Conservation (phyloP, 129 eudicot genomes). For the Tagetes erecta region DNA sequence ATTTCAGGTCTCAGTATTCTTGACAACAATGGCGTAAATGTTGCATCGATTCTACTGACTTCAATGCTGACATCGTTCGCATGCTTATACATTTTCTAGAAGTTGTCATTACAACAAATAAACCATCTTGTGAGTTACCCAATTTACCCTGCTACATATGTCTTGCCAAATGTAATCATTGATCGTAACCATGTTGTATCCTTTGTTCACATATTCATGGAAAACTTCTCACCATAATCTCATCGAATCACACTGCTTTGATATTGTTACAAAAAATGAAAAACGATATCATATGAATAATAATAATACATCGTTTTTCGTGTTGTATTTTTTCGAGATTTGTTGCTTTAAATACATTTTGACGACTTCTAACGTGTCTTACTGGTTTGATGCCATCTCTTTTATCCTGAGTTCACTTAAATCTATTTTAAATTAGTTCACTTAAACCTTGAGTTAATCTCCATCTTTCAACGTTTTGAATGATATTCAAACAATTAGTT, state of each 20-base stretch:
- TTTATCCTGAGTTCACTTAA: background rate
- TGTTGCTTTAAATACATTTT: background rate
- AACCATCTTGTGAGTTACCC: slow-evolving; percentile 16
- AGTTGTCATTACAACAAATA: background rate
- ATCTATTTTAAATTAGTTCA: no score
- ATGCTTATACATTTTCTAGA: slow-evolving; percentile 62
- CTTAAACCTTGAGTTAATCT: background rate
- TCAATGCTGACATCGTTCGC: slow-evolving; percentile 63
- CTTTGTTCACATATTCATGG: slow-evolving; percentile 13
- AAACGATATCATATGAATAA: background rate
- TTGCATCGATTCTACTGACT: slow-evolving; percentile 74
- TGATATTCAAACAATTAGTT: background rate
- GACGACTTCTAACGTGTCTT: background rate
- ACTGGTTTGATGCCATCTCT: background rate
- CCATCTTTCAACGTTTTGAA: background rate
- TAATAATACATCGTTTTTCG: background rate
- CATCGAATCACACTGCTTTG: background rate
- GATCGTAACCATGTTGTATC: slow-evolving; percentile 26
- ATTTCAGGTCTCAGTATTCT: slow-evolving; percentile 82
- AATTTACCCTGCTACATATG: slow-evolving; percentile 4
- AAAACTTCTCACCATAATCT: slow-evolving; percentile 2
- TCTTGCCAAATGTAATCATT: slow-evolving; percentile 11
- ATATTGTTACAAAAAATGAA: background rate
- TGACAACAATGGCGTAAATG: slow-evolving; percentile 92
- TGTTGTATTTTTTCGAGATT: background rate